phyloP scores from a whole-genome alignment of 768 basidiomycete genomes.

The Boletus pseudo-olivaceus region DNA sequence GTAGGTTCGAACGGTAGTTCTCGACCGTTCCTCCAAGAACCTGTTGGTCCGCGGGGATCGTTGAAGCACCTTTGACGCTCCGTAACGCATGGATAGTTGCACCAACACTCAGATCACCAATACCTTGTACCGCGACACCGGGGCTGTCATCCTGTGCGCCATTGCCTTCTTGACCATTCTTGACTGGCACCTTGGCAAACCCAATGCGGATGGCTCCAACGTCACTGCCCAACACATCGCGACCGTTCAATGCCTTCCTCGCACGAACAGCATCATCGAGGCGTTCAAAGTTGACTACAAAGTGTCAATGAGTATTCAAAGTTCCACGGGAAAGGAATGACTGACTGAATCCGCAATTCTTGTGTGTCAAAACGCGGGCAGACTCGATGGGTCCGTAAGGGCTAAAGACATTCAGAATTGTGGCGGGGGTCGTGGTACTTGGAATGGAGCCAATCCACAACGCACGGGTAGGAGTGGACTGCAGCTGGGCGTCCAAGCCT shows the following conservation, averaged over 20 bases:
- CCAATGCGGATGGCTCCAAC: slow-evolving; percentile 97
- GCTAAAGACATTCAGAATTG: slow-evolving; percentile 93
- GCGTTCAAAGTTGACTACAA: slow-evolving; percentile 89
- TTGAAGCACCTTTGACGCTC: slow-evolving; percentile 86
- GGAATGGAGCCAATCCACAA: slow-evolving; percentile 99
- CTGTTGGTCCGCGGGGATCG: slow-evolving; percentile 91
- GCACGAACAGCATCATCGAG: slow-evolving; percentile 96
- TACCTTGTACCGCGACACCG: slow-evolving; percentile 70
- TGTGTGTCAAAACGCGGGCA: slow-evolving; percentile 92
- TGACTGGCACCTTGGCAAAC: slow-evolving; percentile 94
- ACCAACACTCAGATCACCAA: slow-evolving; percentile 82
- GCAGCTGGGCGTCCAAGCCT: slow-evolving; percentile 80
- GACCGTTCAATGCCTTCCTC: slow-evolving; percentile 91
- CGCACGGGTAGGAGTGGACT: slow-evolving; percentile 89
- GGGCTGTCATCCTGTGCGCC: slow-evolving; percentile 59
- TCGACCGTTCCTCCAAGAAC: slow-evolving; percentile 88
- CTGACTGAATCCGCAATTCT: slow-evolving; percentile 91
- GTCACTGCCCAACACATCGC: slow-evolving; percentile 93
- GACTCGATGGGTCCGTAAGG: slow-evolving; percentile 98
- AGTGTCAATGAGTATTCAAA: slow-evolving; percentile 4
- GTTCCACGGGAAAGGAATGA: slow-evolving; percentile 14
- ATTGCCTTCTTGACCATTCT: slow-evolving; percentile 68
- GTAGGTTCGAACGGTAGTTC: slow-evolving; percentile 90
- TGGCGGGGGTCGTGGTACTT: slow-evolving; percentile 89
- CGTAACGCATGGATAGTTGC: slow-evolving; percentile 85